A percentile compares a stretch with the other conserved stretches of the same genome.
phyloP scores from a whole-genome alignment of 169 alveolate species.

The Eimeria sp. region DNA sequence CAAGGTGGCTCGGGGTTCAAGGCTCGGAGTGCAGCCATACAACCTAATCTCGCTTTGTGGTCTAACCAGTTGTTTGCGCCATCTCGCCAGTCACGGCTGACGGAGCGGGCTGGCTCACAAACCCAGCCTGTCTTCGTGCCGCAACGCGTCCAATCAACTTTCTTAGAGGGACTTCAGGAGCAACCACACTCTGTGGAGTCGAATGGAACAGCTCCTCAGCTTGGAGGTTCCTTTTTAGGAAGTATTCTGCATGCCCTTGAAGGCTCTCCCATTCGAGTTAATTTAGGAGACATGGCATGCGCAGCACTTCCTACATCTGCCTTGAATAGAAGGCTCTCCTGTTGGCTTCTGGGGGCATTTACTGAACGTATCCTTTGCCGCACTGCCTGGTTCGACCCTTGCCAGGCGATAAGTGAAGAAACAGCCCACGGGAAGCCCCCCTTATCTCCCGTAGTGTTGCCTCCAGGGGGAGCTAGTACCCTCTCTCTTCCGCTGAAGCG shows the following conservation, averaged over 20 bases:
- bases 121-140: slow-evolving; percentile 29
- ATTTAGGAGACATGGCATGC: slow-evolving; percentile 70
- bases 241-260: slow-evolving; percentile 53
- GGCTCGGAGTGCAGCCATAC: slow-evolving; percentile 34
- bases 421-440: slow-evolving; percentile 50
- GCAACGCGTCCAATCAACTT: not conserved
- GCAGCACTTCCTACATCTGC: slow-evolving; percentile 75
- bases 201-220: slow-evolving; percentile 46
- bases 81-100: slow-evolving; percentile 1
- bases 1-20: not conserved
- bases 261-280: slow-evolving; percentile 47
- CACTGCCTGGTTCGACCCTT: slow-evolving; percentile 76
- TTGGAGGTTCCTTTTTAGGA: slow-evolving; percentile 51
- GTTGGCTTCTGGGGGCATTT: slow-evolving; percentile 76
- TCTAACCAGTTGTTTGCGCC: slow-evolving; percentile 11
- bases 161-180: slow-evolving; percentile 34
- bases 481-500: slow-evolving; percentile 29
- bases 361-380: slow-evolving; percentile 74
- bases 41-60: slow-evolving; percentile 18
- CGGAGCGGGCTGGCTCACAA: slow-evolving; percentile 20
- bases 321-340: slow-evolving; percentile 44
- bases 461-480: slow-evolving; percentile 19
- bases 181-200: not conserved
- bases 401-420: slow-evolving; percentile 71
- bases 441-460: slow-evolving; percentile 68